These are phyloP conservation scores for Chaetomidium leptoderma DNA, from an alignment of 495 filamentous ascomycete genomes.

Conservation along the genomic window DNA sequence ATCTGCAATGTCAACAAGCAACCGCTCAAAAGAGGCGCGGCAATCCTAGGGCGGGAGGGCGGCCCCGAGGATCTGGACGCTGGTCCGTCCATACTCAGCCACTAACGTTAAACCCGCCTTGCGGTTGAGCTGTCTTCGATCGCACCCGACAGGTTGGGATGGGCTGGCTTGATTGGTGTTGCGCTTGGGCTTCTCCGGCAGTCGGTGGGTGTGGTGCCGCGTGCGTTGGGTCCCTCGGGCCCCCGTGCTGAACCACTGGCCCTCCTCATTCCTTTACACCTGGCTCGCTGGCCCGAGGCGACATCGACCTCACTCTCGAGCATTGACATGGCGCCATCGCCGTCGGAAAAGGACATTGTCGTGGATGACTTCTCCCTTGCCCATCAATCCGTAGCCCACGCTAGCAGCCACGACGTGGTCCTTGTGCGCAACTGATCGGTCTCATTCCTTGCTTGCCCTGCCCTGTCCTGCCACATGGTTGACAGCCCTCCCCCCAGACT, in stretches of 20 bases:
- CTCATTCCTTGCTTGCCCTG: background rate
- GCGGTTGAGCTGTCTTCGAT: background rate
- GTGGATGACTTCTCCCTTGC: background rate
- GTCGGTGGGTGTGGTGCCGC: background rate
- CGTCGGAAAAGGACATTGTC: background rate
- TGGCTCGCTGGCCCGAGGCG: no score
- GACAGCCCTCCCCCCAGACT: no score
- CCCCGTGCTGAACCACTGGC: no score
- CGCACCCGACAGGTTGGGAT: background rate
- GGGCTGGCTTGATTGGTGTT: background rate
- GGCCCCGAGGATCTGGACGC: conserved; percentile 9
- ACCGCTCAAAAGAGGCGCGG: background rate
- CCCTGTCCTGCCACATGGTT: conserved; percentile 10
- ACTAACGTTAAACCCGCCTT: background rate
- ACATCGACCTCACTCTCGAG: background rate
- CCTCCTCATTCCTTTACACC: background rate
- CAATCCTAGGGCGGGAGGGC: background rate
- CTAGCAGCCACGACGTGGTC: background rate
- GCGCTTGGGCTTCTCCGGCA: background rate
- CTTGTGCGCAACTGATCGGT: background rate
- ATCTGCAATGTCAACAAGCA: background rate
- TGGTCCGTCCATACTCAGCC: background rate
- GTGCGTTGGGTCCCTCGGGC: background rate
- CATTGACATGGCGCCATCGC: background rate
- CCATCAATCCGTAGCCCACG: background rate